These are phyloP conservation scores for Thermothelomyces thermophilus DNA, from an alignment of 2,329 filamentous ascomycete genomes.

Conservation along the genomic window DNA sequence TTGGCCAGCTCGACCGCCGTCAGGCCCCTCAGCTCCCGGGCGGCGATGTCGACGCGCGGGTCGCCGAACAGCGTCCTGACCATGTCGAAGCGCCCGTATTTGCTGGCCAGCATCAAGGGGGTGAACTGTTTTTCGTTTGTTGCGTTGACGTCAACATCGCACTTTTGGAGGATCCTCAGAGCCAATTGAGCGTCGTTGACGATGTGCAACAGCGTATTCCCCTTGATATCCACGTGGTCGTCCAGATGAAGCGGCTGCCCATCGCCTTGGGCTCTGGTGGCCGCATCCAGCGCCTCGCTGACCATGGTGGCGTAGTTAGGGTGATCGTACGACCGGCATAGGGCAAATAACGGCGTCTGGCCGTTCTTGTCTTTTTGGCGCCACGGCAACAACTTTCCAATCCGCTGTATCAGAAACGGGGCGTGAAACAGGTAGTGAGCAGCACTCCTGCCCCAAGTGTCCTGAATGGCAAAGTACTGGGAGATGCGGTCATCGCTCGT, in stretches of 20 bases:
- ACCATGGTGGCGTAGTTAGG: conserved; percentile 83
- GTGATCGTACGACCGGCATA: conserved; percentile 94
- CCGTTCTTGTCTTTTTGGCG: conserved; percentile 89
- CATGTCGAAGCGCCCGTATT: conserved; percentile 92
- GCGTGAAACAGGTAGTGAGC: conserved; percentile 97
- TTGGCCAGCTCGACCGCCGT: conserved; percentile 96
- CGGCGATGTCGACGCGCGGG: conserved; percentile 74
- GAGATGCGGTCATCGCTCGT: conserved; percentile 48
- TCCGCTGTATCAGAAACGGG: conserved; percentile 67
- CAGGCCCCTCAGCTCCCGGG: conserved; percentile 78
- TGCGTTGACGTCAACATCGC: conserved; percentile 93
- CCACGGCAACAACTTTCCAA: conserved; percentile 80
- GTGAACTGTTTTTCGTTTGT: conserved; percentile 94
- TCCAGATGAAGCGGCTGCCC: conserved; percentile 78
- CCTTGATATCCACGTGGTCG: conserved; percentile 85
- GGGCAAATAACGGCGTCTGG: conserved; percentile 92
- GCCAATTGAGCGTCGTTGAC: conserved; percentile 79
- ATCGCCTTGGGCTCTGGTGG: conserved; percentile 69
- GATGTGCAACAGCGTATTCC: conserved; percentile 93
- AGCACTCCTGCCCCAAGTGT: conserved; percentile 78
- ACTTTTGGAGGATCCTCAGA: conserved; percentile 66
- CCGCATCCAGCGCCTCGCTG: conserved; percentile 67
- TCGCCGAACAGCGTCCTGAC: conserved; percentile 84
- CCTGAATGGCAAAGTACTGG: conserved; percentile 67
- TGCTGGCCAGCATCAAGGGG: conserved; percentile 94